These are phyloP conservation scores for Pleurotus tuoliensis DNA, from an alignment of 768 basidiomycete genomes.

Conservation along the genomic window DNA sequence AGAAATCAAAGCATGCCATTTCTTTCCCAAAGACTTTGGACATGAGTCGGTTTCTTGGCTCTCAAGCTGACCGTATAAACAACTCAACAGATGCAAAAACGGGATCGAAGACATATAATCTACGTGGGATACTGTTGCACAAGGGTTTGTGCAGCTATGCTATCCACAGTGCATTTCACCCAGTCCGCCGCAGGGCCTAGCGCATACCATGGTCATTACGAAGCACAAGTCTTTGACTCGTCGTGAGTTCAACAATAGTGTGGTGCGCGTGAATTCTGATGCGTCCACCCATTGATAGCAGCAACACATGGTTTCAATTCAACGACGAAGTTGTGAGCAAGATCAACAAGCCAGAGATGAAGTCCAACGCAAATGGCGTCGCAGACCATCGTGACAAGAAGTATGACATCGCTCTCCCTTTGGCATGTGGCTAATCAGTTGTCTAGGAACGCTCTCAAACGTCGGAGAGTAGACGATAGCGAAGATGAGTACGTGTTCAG, in stretches of 20 bases:
- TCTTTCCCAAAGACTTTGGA: conserved; percentile 72
- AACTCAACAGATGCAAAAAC: conserved; percentile 12
- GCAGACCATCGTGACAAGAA: conserved; percentile 19
- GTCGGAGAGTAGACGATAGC: conserved; percentile 53
- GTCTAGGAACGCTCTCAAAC: conserved; percentile 39
- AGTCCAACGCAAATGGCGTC: conserved; percentile 23
- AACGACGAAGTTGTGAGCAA: conserved; percentile 84
- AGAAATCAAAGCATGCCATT: conserved; percentile 81
- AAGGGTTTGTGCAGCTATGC: conserved; percentile 45
- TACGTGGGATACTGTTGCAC: conserved; percentile 84
- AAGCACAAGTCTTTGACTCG: conserved; percentile 76
- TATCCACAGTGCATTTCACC: neutral
- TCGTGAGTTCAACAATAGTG: conserved; percentile 39
- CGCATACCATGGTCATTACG: conserved; percentile 89
- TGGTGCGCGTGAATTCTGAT: neutral
- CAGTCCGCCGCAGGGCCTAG: conserved; percentile 34
- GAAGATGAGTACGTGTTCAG: conserved; percentile 40
- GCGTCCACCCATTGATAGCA: conserved; percentile 31
- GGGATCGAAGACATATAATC: conserved; percentile 56
- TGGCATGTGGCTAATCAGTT: conserved; percentile 1
- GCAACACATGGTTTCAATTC: conserved; percentile 82
- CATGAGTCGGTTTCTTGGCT: conserved; percentile 63
- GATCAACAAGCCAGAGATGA: conserved; percentile 52
- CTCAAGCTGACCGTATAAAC: conserved; percentile 13
- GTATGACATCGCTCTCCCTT: conserved; percentile 8